These are phyloP conservation scores for Salix arbutifolia DNA, from an alignment of 345 rosid genomes.

Conservation along the genomic window DNA sequence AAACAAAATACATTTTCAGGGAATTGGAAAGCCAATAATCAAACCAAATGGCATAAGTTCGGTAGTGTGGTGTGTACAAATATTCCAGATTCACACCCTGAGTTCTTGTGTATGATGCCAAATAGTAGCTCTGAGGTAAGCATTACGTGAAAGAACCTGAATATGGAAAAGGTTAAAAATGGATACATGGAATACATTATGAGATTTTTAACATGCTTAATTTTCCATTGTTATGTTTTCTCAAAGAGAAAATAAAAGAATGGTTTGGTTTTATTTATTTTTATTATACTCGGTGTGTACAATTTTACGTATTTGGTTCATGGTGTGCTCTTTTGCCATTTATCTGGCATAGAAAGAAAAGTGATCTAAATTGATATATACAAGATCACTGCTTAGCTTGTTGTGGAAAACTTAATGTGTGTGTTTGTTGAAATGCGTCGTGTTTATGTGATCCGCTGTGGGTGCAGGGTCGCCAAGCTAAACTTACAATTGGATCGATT, in stretches of 20 bases:
- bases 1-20: constrained; percentile 22
- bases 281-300: neutral
- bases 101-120: constrained; percentile 21
- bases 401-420: neutral
- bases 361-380: neutral
- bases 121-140: constrained; percentile 39
- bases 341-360: neutral
- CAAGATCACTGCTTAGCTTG: neutral
- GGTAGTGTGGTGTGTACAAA: neutral
- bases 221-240: neutral
- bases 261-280: neutral
- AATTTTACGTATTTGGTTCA: neutral
- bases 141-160: constrained; percentile 10
- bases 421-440: neutral
- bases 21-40: constrained; percentile 34
- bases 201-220: neutral
- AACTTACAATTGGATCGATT: constrained; percentile 39
- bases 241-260: neutral
- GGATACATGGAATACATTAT: neutral
- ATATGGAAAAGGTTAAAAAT: constrained; percentile 3
- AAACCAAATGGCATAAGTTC: constrained; percentile 20
- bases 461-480: constrained; percentile 48
- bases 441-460: constrained; percentile 19
- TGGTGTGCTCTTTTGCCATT: neutral
- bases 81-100: constrained; percentile 20